Conservation (phyloP, 208 protist species). For the Trypanosoma theileri region DNA sequence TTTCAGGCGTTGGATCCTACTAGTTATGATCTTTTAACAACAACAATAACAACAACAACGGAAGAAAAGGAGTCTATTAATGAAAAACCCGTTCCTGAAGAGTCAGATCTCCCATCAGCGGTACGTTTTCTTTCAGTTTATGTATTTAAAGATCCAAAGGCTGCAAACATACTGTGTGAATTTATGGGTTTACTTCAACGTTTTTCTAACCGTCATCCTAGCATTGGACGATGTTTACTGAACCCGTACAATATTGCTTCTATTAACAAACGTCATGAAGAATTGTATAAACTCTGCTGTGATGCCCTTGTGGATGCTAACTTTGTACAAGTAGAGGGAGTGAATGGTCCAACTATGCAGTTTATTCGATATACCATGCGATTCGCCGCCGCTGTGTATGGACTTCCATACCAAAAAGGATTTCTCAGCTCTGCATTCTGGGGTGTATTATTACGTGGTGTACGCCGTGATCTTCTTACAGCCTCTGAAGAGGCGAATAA, state of each 20-base stretch:
- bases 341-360: slow-evolving; percentile 30
- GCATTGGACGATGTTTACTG: not conserved
- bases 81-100: not conserved
- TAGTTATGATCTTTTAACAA: slow-evolving; percentile 13
- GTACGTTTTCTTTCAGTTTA: slow-evolving; percentile 1
- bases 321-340: slow-evolving; percentile 4
- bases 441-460: slow-evolving; percentile 9
- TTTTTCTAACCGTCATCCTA: slow-evolving; percentile 16
- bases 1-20: slow-evolving; percentile 22
- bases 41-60: slow-evolving; percentile 18
- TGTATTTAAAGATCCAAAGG: slow-evolving; percentile 15
- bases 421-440: slow-evolving; percentile 39
- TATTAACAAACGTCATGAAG: slow-evolving; percentile 7
- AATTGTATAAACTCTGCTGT: slow-evolving; percentile 7
- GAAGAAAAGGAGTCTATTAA: not conserved
- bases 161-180: not conserved
- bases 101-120: not conserved
- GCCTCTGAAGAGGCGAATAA: slow-evolving; percentile 37
- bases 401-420: slow-evolving; percentile 47
- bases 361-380: slow-evolving; percentile 52
- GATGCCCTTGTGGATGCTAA: slow-evolving; percentile 8
- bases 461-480: slow-evolving; percentile 4
- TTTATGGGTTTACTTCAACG: slow-evolving; percentile 7
- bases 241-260: slow-evolving; percentile 9
- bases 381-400: slow-evolving; percentile 66